Evolutionary conservation across 805 yeast species (phyloP).

Genomic region (Helenozyma rhizophorensis): DNA sequence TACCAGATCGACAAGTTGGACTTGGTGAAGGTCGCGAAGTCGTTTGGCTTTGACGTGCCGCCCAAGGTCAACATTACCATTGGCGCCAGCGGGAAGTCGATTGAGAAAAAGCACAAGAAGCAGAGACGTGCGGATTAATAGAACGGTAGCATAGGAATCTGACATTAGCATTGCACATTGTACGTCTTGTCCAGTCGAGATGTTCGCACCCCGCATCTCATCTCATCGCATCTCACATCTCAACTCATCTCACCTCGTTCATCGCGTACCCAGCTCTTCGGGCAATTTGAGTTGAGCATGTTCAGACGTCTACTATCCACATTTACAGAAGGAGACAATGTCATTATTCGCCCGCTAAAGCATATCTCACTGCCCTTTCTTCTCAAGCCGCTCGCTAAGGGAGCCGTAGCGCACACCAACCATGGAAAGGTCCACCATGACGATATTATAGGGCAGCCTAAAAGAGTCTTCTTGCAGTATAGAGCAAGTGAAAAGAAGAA

Average conservation of each 20-base stretch:
- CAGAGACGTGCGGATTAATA: constrained; percentile 28
- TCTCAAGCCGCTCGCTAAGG: constrained; percentile 1
- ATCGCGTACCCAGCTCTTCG: too few species aligned
- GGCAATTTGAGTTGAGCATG: not conserved
- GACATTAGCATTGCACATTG: too few species aligned
- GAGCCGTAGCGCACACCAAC: not conserved
- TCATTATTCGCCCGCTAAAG: constrained; percentile 1
- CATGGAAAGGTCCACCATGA: constrained; percentile 2
- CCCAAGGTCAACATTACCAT: constrained; percentile 96
- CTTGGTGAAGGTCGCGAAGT: constrained; percentile 88
- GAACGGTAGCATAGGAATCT: too few species aligned
- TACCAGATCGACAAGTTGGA: constrained; percentile 95
- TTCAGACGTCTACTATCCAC: not conserved
- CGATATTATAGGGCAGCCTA: constrained; percentile 4
- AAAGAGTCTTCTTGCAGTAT: not conserved
- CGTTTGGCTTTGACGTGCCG: constrained; percentile 92
- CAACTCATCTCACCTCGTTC: not conserved
- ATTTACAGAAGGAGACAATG: constrained; percentile 2
- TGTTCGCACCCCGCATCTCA: not conserved
- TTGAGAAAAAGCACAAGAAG: constrained; percentile 45
- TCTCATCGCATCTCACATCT: not conserved
- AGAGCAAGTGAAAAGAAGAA: too few species aligned
- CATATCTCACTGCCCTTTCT: not conserved
- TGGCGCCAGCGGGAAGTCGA: constrained; percentile 81
- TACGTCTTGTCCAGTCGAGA: not conserved